Percentiles rank a stretch among this genome's conserved stretches.
These are phyloP conservation scores for Selaginella moellendorffii DNA, from an alignment of 75 land plant genomes.

Conservation along the genomic window DNA sequence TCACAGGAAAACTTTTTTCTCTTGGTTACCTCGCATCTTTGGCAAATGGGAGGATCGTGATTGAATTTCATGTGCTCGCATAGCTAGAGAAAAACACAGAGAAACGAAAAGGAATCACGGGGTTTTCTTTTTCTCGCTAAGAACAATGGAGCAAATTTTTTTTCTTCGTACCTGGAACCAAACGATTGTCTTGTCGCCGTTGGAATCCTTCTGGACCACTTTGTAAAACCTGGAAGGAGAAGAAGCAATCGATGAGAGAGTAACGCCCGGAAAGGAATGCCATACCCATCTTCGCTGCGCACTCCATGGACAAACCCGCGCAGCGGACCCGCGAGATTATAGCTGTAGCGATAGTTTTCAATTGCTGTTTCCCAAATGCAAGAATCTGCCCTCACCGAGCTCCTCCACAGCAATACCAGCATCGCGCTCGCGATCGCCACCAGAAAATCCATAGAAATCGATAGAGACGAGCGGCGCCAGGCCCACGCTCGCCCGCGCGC, in stretches of 20 bases:
- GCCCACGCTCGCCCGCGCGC: too few relatives aligned
- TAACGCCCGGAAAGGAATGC: neutral
- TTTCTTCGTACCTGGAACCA: slow-evolving; percentile 89
- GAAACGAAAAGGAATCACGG: slow-evolving; percentile 10
- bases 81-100: slow-evolving; percentile 43
- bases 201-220: slow-evolving; percentile 16
- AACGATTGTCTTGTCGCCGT: slow-evolving; percentile 28
- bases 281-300: slow-evolving; percentile 78
- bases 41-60: slow-evolving; percentile 65
- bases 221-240: slow-evolving; percentile 58
- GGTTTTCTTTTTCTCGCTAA: neutral
- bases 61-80: slow-evolving; percentile 89
- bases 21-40: slow-evolving; percentile 71
- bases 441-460: too few relatives aligned
- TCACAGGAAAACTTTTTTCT: too few relatives aligned
- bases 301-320: slow-evolving; percentile 51
- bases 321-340: slow-evolving; percentile 36
- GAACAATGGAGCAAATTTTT: slow-evolving; percentile 19
- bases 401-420: too few relatives aligned
- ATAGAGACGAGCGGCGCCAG: too few relatives aligned
- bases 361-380: slow-evolving; percentile 35
- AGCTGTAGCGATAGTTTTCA: slow-evolving; percentile 34
- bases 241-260: neutral
- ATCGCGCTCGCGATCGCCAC: too few relatives aligned
- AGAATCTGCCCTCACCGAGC: too few relatives aligned